Evolutionary conservation across 2,329 filamentous ascomycete genomes (phyloP).

Genomic region (Fusarium fracticaudum): DNA sequence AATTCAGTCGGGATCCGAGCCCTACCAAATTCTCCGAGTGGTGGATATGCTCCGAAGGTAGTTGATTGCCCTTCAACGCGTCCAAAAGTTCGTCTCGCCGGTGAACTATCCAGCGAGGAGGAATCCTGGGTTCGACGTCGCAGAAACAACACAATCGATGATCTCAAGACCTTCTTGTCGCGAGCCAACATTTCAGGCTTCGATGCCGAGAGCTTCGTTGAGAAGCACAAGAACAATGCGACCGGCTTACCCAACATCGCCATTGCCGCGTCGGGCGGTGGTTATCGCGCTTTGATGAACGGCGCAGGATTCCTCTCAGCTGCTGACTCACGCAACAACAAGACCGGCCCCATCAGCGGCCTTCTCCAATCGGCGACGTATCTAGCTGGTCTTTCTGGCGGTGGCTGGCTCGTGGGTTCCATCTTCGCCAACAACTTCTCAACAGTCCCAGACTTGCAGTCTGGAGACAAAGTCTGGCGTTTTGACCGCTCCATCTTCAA

Average conservation of each 20-base stretch:
- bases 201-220: slow-evolving; percentile 76
- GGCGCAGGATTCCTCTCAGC: slow-evolving; percentile 84
- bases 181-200: slow-evolving; percentile 79
- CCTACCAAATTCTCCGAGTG: slow-evolving; percentile 16
- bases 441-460: slow-evolving; percentile 53
- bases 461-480: slow-evolving; percentile 51
- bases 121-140: slow-evolving; percentile 76
- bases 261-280: slow-evolving; percentile 85
- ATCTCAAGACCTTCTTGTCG: slow-evolving; percentile 77
- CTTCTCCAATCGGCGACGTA: slow-evolving; percentile 85
- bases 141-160: slow-evolving; percentile 75
- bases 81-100: slow-evolving; percentile 73
- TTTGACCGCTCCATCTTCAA: slow-evolving; percentile 53
- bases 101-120: slow-evolving; percentile 73
- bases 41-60: slow-evolving; percentile 71
- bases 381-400: slow-evolving; percentile 81
- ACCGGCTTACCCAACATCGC: slow-evolving; percentile 67
- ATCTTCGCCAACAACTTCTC: slow-evolving; percentile 87
- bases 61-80: slow-evolving; percentile 74
- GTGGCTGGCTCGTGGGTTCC: slow-evolving; percentile 84
- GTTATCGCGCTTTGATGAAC: slow-evolving; percentile 84
- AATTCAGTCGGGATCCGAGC: slow-evolving; percentile 1
- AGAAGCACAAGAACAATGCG: slow-evolving; percentile 42
- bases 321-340: slow-evolving; percentile 68
- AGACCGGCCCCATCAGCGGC: slow-evolving; percentile 77